phyloP scores from a whole-genome alignment of 352 stramenopile species.

The Globisporangium iwayamae region DNA sequence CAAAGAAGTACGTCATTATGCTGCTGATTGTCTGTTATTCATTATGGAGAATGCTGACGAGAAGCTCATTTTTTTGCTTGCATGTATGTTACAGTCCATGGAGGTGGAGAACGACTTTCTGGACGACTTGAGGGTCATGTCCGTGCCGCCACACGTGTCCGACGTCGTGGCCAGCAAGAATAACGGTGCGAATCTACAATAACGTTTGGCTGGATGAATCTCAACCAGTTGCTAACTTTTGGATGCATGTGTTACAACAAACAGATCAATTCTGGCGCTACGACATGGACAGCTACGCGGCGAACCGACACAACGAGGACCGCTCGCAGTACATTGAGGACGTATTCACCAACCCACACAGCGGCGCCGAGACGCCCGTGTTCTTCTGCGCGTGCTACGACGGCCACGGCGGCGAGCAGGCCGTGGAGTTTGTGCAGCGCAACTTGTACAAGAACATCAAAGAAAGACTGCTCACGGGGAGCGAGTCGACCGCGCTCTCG shows the following conservation, averaged over 20 bases:
- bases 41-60: background rate
- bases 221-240: background rate
- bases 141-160: slow-evolving; percentile 46
- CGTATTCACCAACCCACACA: slow-evolving; percentile 18
- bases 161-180: slow-evolving; percentile 43
- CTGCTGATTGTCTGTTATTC: background rate
- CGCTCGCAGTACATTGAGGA: slow-evolving; percentile 56
- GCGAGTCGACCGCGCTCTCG: slow-evolving; percentile 34
- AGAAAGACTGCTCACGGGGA: slow-evolving; percentile 22
- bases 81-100: slow-evolving; percentile 18
- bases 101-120: slow-evolving; percentile 33
- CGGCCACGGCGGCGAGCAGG: slow-evolving; percentile 57
- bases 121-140: slow-evolving; percentile 44
- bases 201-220: background rate
- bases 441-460: slow-evolving; percentile 62
- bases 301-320: slow-evolving; percentile 64
- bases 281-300: slow-evolving; percentile 69
- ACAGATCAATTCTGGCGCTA: slow-evolving; percentile 54
- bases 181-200: slow-evolving; percentile 12
- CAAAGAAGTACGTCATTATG: slow-evolving; percentile 32
- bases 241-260: background rate
- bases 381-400: slow-evolving; percentile 79
- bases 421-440: slow-evolving; percentile 64
- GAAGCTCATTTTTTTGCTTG: background rate
- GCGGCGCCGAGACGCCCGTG: slow-evolving; percentile 23